Percentiles rank a stretch among this genome's conserved stretches.
Conservation (phyloP, 2,329 filamentous ascomycete species). For the Tolypocladium amazonense region DNA sequence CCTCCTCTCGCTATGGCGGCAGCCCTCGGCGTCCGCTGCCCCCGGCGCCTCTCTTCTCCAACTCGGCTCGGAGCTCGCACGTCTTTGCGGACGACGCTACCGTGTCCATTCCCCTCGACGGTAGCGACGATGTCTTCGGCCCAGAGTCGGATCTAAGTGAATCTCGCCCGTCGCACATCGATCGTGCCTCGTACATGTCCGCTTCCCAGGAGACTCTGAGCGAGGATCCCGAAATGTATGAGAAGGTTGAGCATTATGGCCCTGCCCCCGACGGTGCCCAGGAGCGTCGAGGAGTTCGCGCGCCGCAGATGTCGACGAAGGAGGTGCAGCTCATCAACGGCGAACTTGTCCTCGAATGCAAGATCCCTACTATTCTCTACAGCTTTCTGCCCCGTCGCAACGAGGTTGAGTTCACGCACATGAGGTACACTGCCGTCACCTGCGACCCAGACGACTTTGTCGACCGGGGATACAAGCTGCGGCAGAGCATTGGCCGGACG, state of each 20-base stretch:
- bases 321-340: conserved; percentile 96
- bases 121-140: conserved; percentile 66
- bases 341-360: conserved; percentile 94
- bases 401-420: conserved; percentile 94
- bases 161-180: conserved; percentile 39
- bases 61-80: conserved; percentile 35
- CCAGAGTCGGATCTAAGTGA: conserved; percentile 45
- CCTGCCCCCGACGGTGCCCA: conserved; percentile 82
- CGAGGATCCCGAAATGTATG: conserved; percentile 26
- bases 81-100: conserved; percentile 57
- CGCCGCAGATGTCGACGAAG: conserved; percentile 82
- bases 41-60: conserved; percentile 74
- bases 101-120: conserved; percentile 58
- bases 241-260: conserved; percentile 72
- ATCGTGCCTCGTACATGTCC: conserved; percentile 43
- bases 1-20: conserved; percentile 78
- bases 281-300: conserved; percentile 73
- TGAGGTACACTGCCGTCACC: conserved; percentile 98
- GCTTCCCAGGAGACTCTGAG: conserved; percentile 45
- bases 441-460: conserved; percentile 95
- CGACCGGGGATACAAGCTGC: conserved; percentile 77
- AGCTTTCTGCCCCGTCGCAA: conserved; percentile 90
- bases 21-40: conserved; percentile 81
- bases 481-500: conserved; percentile 79
- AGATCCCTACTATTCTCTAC: conserved; percentile 96